A percentile compares a stretch with the other conserved stretches of the same genome.
Conservation (phyloP, 257 asterid species). For the Fraxinus excelsior region DNA sequence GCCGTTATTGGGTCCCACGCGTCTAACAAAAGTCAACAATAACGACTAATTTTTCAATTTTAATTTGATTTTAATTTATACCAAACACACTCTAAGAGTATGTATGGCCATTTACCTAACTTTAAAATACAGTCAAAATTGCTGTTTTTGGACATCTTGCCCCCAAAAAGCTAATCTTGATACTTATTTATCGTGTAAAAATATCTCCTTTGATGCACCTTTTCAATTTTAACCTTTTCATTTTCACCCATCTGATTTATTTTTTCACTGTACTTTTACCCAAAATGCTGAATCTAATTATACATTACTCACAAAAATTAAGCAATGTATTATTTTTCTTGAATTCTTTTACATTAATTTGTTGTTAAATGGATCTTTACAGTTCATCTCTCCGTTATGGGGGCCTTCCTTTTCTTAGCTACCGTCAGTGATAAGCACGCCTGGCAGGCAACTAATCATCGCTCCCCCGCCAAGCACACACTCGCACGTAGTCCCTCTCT, state of each 20-base stretch:
- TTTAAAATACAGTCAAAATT: background rate
- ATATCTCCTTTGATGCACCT: background rate
- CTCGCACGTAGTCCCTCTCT: constrained; percentile 3
- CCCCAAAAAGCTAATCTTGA: background rate
- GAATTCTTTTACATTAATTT: constrained; percentile 7
- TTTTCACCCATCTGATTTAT: background rate
- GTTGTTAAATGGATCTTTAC: constrained; percentile 21
- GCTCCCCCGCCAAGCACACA: constrained; percentile 36
- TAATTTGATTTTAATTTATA: no score
- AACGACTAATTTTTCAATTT: no score
- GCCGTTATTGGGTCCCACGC: no score
- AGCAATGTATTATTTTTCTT: constrained; percentile 7
- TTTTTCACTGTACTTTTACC: constrained; percentile 8
- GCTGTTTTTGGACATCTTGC: background rate
- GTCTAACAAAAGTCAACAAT: no score
- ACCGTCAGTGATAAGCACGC: constrained; percentile 57
- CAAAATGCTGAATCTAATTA: constrained; percentile 20
- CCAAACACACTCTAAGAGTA: no score
- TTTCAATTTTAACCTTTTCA: background rate
- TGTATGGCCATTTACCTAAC: background rate
- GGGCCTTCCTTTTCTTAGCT: constrained; percentile 34
- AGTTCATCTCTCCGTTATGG: constrained; percentile 22
- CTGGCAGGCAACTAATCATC: constrained; percentile 38
- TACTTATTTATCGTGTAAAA: background rate
- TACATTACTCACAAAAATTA: background rate